Conservation (phyloP, 1,284 basidiomycete species). For the Caloboletus firmus region DNA sequence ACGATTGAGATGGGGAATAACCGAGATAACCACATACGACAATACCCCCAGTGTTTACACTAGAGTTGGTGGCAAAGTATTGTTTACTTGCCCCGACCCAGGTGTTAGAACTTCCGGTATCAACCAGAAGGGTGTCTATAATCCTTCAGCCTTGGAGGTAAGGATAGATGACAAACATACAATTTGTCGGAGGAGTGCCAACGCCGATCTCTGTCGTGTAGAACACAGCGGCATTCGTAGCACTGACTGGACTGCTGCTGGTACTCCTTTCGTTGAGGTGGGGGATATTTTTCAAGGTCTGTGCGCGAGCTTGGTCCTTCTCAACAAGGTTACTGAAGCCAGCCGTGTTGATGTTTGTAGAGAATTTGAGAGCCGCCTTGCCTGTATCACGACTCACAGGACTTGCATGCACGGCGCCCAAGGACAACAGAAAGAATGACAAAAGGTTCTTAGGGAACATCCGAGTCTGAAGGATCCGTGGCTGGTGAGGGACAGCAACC, state of each 20-base stretch:
- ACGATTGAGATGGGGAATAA: background rate
- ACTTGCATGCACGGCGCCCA: slow-evolving; percentile 2
- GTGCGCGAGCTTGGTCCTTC: slow-evolving; percentile 25
- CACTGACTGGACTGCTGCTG: background rate
- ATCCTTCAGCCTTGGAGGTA: background rate
- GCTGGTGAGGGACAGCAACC: background rate
- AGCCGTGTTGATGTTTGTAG: slow-evolving; percentile 3
- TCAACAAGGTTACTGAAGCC: slow-evolving; percentile 18
- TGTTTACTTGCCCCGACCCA: slow-evolving; percentile 39
- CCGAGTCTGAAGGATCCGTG: background rate
- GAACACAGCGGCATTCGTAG: slow-evolving; percentile 26
- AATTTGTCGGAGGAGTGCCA: slow-evolving; percentile 46
- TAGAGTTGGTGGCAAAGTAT: slow-evolving; percentile 44
- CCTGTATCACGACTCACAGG: slow-evolving; percentile 7
- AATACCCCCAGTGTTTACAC: slow-evolving; percentile 42
- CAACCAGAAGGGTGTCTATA: slow-evolving; percentile 28
- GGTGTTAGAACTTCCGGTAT: slow-evolving; percentile 40
- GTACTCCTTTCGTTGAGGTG: background rate
- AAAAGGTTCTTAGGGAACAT: background rate
- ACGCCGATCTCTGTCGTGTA: slow-evolving; percentile 44
- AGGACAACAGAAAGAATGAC: slow-evolving; percentile 1
- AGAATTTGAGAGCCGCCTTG: slow-evolving; percentile 17
- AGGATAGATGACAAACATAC: slow-evolving; percentile 29
- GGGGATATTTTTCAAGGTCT: slow-evolving; percentile 6
- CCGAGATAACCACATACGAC: slow-evolving; percentile 32